phyloP scores from a whole-genome alignment of 2,329 filamentous ascomycete genomes.

The Plectosphaerella cucumerina region DNA sequence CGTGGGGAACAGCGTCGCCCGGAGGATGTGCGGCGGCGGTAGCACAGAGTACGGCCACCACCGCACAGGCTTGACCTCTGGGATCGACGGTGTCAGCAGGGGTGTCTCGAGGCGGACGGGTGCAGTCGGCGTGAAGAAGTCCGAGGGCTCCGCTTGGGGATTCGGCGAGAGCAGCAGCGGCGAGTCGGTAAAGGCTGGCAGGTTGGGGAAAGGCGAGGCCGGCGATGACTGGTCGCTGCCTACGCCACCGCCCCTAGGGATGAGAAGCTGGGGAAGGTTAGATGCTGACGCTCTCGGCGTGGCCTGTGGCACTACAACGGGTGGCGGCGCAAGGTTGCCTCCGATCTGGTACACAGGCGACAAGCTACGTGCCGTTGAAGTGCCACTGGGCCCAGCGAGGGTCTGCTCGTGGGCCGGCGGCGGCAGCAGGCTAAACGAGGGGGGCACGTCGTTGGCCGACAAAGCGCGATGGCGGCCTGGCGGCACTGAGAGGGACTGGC shows the following conservation, averaged over 20 bases:
- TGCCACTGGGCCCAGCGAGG: constrained; percentile 2
- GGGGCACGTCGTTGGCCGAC: constrained; percentile 40
- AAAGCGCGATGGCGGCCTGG: constrained; percentile 35
- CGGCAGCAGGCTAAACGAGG: constrained; percentile 7
- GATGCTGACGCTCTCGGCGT: neutral
- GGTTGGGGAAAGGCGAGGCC: constrained; percentile 60
- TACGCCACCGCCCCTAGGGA: constrained; percentile 38
- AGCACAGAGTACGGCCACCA: constrained; percentile 82
- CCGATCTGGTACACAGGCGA: constrained; percentile 29
- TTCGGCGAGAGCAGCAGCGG: constrained; percentile 39
- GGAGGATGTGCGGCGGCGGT: constrained; percentile 66
- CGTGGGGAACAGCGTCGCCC: constrained; percentile 80
- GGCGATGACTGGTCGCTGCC: constrained; percentile 43
- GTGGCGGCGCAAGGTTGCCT: constrained; percentile 38
- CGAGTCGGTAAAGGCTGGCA: constrained; percentile 52
- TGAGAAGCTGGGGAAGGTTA: constrained; percentile 36
- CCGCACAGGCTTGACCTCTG: constrained; percentile 42
- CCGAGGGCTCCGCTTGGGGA: constrained; percentile 38
- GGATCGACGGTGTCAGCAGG: constrained; percentile 38
- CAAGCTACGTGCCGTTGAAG: constrained; percentile 20
- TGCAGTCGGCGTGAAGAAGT: constrained; percentile 46
- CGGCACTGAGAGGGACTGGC: neutral
- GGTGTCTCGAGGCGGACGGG: constrained; percentile 38
- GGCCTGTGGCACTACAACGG: constrained; percentile 12
- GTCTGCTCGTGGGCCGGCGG: constrained; percentile 7